phyloP scores from a whole-genome alignment of 2,329 filamentous ascomycete species.

The Paecilomyces dactylethromorphus region DNA sequence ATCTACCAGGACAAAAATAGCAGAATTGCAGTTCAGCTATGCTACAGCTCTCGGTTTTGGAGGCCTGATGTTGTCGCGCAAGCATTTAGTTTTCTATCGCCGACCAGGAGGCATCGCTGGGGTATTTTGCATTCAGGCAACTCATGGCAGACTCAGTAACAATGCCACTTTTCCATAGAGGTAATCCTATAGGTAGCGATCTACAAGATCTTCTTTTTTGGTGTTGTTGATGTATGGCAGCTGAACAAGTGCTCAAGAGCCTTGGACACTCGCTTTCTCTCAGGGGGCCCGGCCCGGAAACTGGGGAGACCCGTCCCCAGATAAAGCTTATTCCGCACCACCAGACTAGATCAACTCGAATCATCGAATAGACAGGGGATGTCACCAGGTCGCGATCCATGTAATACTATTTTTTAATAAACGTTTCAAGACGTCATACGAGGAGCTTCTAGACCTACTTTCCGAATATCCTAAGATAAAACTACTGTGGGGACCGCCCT shows the following conservation, averaged over 20 bases:
- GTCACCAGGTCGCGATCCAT: background rate
- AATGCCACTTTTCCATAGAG: background rate
- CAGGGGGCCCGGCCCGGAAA: background rate
- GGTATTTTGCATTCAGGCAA: background rate
- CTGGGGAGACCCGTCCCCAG: background rate
- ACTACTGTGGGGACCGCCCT: too few species aligned
- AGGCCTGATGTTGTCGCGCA: background rate
- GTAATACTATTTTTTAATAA: too few species aligned
- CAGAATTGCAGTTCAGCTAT: background rate
- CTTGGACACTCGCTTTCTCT: background rate
- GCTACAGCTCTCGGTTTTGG: background rate
- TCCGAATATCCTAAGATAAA: too few species aligned
- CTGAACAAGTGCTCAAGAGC: background rate
- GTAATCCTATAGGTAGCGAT: background rate
- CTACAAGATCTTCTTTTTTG: background rate
- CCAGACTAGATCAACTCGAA: too few species aligned
- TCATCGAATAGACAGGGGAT: background rate
- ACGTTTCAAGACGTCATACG: too few species aligned
- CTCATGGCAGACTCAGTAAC: background rate
- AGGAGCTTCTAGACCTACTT: too few species aligned
- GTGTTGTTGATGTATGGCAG: background rate
- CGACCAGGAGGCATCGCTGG: background rate
- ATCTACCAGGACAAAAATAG: background rate
- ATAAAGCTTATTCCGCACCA: background rate
- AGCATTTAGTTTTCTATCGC: background rate